Conservation (phyloP, 805 yeast species). For the Candida argentea region DNA sequence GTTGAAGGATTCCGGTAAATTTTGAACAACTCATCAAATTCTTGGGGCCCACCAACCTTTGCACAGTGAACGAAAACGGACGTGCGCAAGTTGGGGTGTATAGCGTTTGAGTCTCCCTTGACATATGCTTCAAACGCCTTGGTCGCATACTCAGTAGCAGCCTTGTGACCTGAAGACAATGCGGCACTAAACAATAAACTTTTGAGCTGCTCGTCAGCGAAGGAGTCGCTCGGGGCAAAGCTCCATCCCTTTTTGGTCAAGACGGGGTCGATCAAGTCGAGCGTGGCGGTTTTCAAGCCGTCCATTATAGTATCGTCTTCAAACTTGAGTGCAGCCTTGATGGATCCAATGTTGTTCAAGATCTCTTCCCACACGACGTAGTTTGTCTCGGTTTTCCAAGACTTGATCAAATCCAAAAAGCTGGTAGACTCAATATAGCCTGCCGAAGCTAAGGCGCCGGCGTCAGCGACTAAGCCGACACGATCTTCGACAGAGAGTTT, state of each 20-base stretch:
- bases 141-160: constrained; percentile 36
- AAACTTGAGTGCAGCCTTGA: constrained; percentile 46
- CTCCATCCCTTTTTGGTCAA: constrained; percentile 54
- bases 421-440: constrained; percentile 58
- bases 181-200: constrained; percentile 54
- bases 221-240: constrained; percentile 45
- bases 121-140: constrained; percentile 43
- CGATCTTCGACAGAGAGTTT: constrained; percentile 65
- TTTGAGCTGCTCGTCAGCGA: constrained; percentile 57
- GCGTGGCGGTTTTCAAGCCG: constrained; percentile 42
- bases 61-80: constrained; percentile 61
- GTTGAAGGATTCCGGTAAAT: constrained; percentile 53
- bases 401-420: constrained; percentile 47
- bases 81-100: constrained; percentile 66
- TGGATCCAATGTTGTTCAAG: constrained; percentile 34
- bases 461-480: constrained; percentile 75
- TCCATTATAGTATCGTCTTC: constrained; percentile 37
- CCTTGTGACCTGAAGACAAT: constrained; percentile 38
- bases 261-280: constrained; percentile 46
- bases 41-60: constrained; percentile 47
- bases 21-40: constrained; percentile 51
- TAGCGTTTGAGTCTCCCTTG: constrained; percentile 55
- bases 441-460: constrained; percentile 58
- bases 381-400: constrained; percentile 50
- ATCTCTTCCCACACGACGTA: constrained; percentile 64